Evolutionary conservation across 2,329 filamentous ascomycete species (phyloP), one percentile per base, ranked within the genome.

Genomic region (Chrysoporthe puriensis): DNA sequence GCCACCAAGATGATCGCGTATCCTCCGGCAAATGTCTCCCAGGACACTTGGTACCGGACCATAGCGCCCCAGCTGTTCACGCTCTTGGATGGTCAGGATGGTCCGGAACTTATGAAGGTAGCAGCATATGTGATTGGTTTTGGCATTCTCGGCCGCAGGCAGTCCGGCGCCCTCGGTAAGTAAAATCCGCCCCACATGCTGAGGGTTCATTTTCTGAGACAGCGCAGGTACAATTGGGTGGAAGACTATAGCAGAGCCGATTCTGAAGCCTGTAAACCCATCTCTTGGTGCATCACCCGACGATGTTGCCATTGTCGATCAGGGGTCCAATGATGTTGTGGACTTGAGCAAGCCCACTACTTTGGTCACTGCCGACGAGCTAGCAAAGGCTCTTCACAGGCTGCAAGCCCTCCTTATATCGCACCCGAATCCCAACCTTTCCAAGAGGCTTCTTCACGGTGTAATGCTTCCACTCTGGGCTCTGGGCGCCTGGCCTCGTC

Each of bases 351-450:
- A 72, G 62, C 77, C 80, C 7, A 76, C 68, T 16, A 74, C 84
- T 0, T 69, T 90, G 11, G 83, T 89, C 18, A 70, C 78, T 6
- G 76, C 84, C 3, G 73, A 79, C 1, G 78, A 84, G 1, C 76
- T 92, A 4, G 78, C 80, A 21, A 75, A 75, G 44, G 84, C 87
- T 1, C 74, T 93, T 2, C 80, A 78, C 43, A 83, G 89, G 18
- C 76, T 93, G 0, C 82, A 81, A 46, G 80, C 83, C 0, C 77
- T 93, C 1, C 75, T 89, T 1, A 80, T 85, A 26, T 90, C 88
- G 0, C 90, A 90, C 73, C 89, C 89, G 0, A 90, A 91, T 66
- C 87, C 89, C 0, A 88, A 88, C 0, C 77, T 92, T 11, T 85
- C 88, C 57, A 88, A 84, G 70, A 82, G 90, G 62, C 79, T 93